Evolutionary conservation across 805 yeast species (phyloP).

Genomic region (Spencermartinsiella europaea): DNA sequence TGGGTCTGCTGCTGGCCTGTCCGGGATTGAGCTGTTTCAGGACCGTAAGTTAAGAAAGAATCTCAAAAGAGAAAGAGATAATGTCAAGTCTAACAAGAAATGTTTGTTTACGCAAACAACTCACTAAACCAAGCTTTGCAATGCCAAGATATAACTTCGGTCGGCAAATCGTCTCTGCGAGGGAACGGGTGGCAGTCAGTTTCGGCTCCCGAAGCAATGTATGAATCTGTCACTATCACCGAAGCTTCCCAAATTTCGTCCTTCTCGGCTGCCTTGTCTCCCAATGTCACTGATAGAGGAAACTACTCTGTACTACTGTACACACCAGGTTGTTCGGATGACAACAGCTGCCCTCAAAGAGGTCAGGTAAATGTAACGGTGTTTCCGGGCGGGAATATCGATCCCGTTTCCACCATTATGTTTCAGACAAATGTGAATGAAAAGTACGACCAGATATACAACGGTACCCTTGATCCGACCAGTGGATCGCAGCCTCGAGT

Average conservation of each 20-base stretch:
- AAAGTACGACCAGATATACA: constrained; percentile 73
- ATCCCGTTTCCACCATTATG: constrained; percentile 41
- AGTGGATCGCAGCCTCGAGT: constrained; percentile 39
- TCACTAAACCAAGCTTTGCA: constrained; percentile 57
- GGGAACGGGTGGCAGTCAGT: constrained; percentile 28
- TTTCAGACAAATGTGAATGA: constrained; percentile 76
- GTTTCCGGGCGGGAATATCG: constrained; percentile 41
- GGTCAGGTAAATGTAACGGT: constrained; percentile 77
- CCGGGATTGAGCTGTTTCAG: constrained; percentile 70
- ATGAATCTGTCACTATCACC: constrained; percentile 27
- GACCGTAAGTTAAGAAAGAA: constrained; percentile 20
- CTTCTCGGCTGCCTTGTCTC: constrained; percentile 49
- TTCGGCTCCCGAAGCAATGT: constrained; percentile 17
- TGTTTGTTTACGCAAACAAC: constrained; percentile 68
- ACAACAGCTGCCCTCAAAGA: constrained; percentile 61
- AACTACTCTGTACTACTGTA: constrained; percentile 64
- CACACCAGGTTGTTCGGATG: constrained; percentile 82
- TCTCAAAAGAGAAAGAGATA: background rate
- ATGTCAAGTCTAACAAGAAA: constrained; percentile 20
- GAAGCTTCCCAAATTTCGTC: constrained; percentile 28
- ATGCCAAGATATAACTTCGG: constrained; percentile 41
- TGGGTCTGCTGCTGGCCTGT: constrained; percentile 62
- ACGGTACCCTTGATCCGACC: constrained; percentile 57
- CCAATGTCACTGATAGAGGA: constrained; percentile 70
- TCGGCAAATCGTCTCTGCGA: constrained; percentile 31